phyloP scores from a whole-genome alignment of 225 moss, liverwort and hornwort species.

The Pseudoscleropodium purum region DNA sequence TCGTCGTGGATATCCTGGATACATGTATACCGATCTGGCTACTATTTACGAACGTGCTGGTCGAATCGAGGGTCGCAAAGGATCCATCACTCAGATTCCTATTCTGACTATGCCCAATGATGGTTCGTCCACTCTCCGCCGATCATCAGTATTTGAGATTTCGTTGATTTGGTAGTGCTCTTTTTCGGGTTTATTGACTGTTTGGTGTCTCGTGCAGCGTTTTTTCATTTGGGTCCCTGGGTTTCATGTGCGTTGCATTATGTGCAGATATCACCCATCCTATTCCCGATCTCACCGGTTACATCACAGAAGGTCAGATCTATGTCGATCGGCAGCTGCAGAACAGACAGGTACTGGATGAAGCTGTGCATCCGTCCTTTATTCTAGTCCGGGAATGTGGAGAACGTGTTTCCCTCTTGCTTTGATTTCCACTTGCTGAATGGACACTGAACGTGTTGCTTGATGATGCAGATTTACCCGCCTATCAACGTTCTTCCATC shows the following conservation, averaged over 20 bases:
- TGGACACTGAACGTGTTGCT: background rate
- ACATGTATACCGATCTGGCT: conserved; percentile 96
- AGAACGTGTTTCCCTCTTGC: background rate
- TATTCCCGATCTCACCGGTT: conserved; percentile 90
- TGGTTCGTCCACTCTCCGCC: conserved; percentile 2
- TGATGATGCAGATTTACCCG: conserved; percentile 71
- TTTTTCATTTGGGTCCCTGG: background rate
- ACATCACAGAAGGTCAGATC: conserved; percentile 90
- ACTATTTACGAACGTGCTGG: conserved; percentile 95
- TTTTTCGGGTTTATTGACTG: background rate
- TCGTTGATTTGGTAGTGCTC: fast-evolving
- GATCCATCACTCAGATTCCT: conserved; percentile 93
- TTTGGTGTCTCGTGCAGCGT: background rate
- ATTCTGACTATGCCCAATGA: conserved; percentile 93
- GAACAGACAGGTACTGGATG: conserved; percentile 64
- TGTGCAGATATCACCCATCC: conserved; percentile 91
- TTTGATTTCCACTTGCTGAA: background rate
- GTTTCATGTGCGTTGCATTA: background rate
- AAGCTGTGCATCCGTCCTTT: background rate
- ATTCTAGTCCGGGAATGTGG: background rate
- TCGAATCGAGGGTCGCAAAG: conserved; percentile 89
- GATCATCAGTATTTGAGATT: too few relatives aligned
- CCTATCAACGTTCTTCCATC: conserved; percentile 92
- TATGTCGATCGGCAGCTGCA: conserved; percentile 81
- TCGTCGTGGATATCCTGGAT: conserved; percentile 96